Base-by-base conservation (phyloP, 768 basidiomycete species). In the Panaeolus papilionaceus region DNA sequence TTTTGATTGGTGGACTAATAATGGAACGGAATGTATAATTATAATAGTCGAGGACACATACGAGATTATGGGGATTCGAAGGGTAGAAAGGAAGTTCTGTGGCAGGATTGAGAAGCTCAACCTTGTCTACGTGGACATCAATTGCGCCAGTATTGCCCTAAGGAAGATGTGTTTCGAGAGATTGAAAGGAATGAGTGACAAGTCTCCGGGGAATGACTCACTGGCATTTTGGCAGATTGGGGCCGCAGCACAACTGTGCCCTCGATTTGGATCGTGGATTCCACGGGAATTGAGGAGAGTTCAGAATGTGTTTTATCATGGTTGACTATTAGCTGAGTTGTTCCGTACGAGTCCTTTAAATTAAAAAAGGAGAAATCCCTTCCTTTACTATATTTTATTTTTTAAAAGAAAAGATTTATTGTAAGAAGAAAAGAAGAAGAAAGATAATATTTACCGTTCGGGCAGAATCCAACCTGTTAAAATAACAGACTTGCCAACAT, bases 381-480 rank as follows among this genome's bases (percentile, higher is more conserved):
- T 33, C 54, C 54, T 58, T 58, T 58, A 10, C 54, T 58, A 58
- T 58, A 4, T 78, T 88, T 90, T 65, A 90, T 83, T 78, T 90
- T 75, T 73, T 66, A 75, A 71, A 74, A 72, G 75, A 73, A 70
- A 72, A 68, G 75, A 73, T 73, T 69, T 74, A 49, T 49, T 73
- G 73, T 84, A 71, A 83, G 79, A 71, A 71, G 74, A 70, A 68
- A 75, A 71, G 68, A 73, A 67, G 47, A 65, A 67, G 74, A 74
- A 73, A 75, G 79, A 75, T 75, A 67, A 65, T 68, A 81, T 85
- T 79, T 79, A 95, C 94, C 95, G 88, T 79, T 90, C 91, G 66
- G 89, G 86, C 71, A 92, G 88, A 67, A 97, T 81, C 90, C 92
- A 94, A 39, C 96, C 96, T 26, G 91, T 83, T 40, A 98, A 82